Percentiles rank a stretch among this genome's conserved stretches.
Conservation (phyloP, 2,329 filamentous ascomycete genomes). For the Paecilomyces sp. region DNA sequence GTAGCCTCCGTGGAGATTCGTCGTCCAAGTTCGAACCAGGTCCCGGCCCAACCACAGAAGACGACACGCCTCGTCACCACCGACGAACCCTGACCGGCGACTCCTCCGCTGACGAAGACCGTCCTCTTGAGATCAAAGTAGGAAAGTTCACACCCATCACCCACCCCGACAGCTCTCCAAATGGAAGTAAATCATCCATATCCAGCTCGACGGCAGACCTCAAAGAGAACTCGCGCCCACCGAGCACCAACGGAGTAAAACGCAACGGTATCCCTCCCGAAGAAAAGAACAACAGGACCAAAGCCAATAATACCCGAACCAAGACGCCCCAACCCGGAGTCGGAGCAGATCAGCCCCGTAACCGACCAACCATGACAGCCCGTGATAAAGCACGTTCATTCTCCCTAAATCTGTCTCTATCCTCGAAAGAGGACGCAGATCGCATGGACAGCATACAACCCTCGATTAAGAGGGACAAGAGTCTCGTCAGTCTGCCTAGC, state of each 20-base stretch:
- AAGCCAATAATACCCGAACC: not conserved
- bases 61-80: constrained; percentile 33
- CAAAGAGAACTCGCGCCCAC: constrained; percentile 2
- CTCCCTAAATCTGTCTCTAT: constrained; percentile 4
- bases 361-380: not conserved
- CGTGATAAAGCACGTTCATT: not conserved
- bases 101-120: constrained; percentile 73
- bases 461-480: constrained; percentile 32
- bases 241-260: not conserved
- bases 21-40: constrained; percentile 13
- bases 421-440: constrained; percentile 10
- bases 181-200: constrained; percentile 1
- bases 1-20: not conserved
- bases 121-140: constrained; percentile 73
- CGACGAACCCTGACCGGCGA: constrained; percentile 41
- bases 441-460: constrained; percentile 14
- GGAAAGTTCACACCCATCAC: constrained; percentile 23
- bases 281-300: no score
- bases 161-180: constrained; percentile 12
- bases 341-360: not conserved
- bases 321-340: not conserved
- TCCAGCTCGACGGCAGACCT: not conserved
- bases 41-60: constrained; percentile 12
- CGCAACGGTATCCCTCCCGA: not conserved
- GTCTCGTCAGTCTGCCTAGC: constrained; percentile 47